Evolutionary conservation across 495 filamentous ascomycete species (phyloP).

Genomic region (Aspergillus nidulans): DNA sequence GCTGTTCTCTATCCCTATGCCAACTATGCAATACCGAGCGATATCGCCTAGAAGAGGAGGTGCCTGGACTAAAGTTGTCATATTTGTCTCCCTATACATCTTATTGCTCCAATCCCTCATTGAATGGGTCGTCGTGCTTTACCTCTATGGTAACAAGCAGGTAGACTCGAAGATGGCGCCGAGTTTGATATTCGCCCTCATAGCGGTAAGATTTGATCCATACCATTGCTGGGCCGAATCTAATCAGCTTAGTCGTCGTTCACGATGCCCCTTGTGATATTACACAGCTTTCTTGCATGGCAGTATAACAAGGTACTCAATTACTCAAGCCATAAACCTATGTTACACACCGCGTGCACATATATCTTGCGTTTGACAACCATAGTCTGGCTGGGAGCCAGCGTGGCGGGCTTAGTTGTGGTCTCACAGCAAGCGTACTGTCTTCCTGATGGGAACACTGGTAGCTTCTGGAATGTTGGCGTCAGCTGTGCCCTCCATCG

Average conservation of each 20-base stretch:
- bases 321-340: conserved; percentile 32
- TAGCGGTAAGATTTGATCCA: conserved; percentile 27
- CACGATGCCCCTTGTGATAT: conserved; percentile 33
- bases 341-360: conserved; percentile 35
- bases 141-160: conserved; percentile 33
- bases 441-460: conserved; percentile 25
- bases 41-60: conserved; percentile 26
- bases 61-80: conserved; percentile 38
- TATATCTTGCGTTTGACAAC: conserved; percentile 36
- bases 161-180: conserved; percentile 42
- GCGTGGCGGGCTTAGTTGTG: conserved; percentile 40
- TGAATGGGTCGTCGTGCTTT: conserved; percentile 36
- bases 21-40: conserved; percentile 25
- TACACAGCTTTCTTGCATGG: conserved; percentile 44
- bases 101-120: conserved; percentile 37
- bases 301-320: conserved; percentile 39
- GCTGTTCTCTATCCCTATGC: neutral
- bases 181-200: conserved; percentile 36
- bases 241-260: conserved; percentile 30
- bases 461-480: conserved; percentile 37
- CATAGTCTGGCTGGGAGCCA: conserved; percentile 38
- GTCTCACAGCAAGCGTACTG: conserved; percentile 39
- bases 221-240: neutral
- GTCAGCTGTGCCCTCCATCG: conserved; percentile 41
- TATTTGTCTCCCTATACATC: conserved; percentile 40